phyloP scores from a whole-genome alignment of 2,329 filamentous ascomycete species.

The Apiospora sp. region DNA sequence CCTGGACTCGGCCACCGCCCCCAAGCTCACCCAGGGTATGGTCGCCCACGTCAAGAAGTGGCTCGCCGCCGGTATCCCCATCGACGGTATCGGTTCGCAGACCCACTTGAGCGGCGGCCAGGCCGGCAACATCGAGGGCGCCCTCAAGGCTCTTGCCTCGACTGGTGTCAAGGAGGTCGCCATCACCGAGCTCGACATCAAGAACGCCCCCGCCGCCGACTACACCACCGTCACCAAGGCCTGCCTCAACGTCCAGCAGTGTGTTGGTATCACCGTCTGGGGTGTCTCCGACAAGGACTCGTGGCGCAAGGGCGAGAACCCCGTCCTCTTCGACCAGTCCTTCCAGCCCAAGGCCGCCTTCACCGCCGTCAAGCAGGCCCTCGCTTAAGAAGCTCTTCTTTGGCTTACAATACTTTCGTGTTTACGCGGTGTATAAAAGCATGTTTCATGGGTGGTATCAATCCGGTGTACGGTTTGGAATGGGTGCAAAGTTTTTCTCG shows the following conservation, averaged over 20 bases:
- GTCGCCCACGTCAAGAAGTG: slow-evolving; percentile 67
- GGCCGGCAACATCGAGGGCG: slow-evolving; percentile 49
- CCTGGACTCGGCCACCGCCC: slow-evolving; percentile 65
- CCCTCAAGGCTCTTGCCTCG: slow-evolving; percentile 56
- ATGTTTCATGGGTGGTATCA: not conserved
- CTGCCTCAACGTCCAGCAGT: slow-evolving; percentile 55
- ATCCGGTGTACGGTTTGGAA: not conserved
- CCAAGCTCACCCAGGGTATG: slow-evolving; percentile 63
- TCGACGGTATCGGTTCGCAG: slow-evolving; percentile 67
- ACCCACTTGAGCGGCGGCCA: slow-evolving; percentile 54
- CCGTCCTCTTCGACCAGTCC: slow-evolving; percentile 63
- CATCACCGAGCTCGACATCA: slow-evolving; percentile 71
- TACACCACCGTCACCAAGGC: slow-evolving; percentile 52
- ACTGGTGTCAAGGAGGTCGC: slow-evolving; percentile 50
- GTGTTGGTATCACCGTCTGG: slow-evolving; percentile 61
- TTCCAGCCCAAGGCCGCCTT: slow-evolving; percentile 60
- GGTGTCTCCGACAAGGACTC: slow-evolving; percentile 70
- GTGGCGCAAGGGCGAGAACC: slow-evolving; percentile 71
- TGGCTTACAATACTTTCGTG: not conserved
- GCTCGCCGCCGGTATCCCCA: slow-evolving; percentile 66
- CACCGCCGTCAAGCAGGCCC: slow-evolving; percentile 44
- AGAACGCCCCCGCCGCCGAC: slow-evolving; percentile 57
- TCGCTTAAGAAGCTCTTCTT: not conserved
- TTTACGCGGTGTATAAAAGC: not conserved
- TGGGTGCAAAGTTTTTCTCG: slow-evolving; percentile 1